Base-by-base conservation (phyloP, 345 rosid species). In the Conringia planisiliqua region DNA sequence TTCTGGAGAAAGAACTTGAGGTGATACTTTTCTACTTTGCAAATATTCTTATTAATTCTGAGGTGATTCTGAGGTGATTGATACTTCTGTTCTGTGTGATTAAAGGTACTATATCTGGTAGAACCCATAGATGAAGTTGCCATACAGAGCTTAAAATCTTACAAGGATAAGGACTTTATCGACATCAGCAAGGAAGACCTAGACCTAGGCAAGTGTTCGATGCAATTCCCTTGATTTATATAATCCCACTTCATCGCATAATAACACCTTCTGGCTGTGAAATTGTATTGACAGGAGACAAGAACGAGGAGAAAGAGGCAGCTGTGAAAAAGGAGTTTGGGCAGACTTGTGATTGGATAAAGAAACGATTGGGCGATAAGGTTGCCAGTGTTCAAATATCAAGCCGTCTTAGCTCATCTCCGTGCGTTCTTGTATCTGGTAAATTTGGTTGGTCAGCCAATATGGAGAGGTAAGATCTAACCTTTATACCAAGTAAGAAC, bases 381-480 rank as follows among this genome's bases (percentile, higher is more conserved):
- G 97, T 95, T 51, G 99, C 99, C 54, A 86, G 78, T 67, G 98
- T 95, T 71, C 98, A 90, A 62, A 86, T 92, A 62, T 90, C 99
- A 10, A 92, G 81, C 73, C 89, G 97, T 50, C 84, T 95, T 75
- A 92, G 96, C 81, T 86, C 98, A 64, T 95, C 99, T 0, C 99
- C 99, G 3, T 92, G 99, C 81, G 99, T 95, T 63, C 90, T 95
- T 76, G 99, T 85, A 44, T 86, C 98, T 33, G 94, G 91, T 62
- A 89, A 90, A 83, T 92, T 95, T 80, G 99, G 99, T 58, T 95
- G 98, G 98, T 92, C 99, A 30, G 99, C 97, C 70, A 95, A 95
- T 78, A 95, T 92, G 99, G 99, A 95, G 83, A 92, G 91, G 99
- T 95, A 65, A 67, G 68, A 11, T 68, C 50, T 62, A 51, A 58